Conservation (phyloP, 257 asterid genomes). For the Sherardia arvensis region DNA sequence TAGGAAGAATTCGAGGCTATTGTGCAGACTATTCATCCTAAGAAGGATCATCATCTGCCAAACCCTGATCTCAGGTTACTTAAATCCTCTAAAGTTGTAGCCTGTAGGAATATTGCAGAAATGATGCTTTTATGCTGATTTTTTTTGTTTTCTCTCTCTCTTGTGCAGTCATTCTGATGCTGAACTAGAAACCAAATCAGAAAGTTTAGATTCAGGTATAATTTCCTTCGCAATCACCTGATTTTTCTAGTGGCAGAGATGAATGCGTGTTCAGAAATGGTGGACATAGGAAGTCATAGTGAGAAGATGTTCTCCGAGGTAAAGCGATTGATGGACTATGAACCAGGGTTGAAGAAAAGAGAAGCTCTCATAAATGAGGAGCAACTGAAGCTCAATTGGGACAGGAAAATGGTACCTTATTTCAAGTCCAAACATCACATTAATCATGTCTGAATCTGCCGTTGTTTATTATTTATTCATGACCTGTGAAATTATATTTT, state of each 20-base stretch:
- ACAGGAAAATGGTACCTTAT: too few relatives aligned
- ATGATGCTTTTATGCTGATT: not conserved
- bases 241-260: too few relatives aligned
- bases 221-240: not conserved
- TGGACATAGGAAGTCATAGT: not conserved
- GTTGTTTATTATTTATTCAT: too few relatives aligned
- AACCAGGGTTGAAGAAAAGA: not conserved
- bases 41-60: slow-evolving; percentile 29
- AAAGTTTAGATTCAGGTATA: slow-evolving; percentile 35
- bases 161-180: slow-evolving; percentile 34
- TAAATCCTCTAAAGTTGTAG: not conserved
- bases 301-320: not conserved
- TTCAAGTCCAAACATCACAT: too few relatives aligned
- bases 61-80: slow-evolving; percentile 24
- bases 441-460: too few relatives aligned
- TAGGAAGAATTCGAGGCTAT: slow-evolving; percentile 78
- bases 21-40: slow-evolving; percentile 48
- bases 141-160: too few relatives aligned
- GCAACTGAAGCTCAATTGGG: too few relatives aligned
- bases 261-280: not conserved
- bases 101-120: not conserved
- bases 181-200: slow-evolving; percentile 18
- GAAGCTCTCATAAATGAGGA: not conserved
- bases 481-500: too few relatives aligned
- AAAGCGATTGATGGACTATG: not conserved